These are phyloP conservation scores for Mucor sp. DNA, from an alignment of 371 early-diverging fungal genomes.

Conservation along the genomic window DNA sequence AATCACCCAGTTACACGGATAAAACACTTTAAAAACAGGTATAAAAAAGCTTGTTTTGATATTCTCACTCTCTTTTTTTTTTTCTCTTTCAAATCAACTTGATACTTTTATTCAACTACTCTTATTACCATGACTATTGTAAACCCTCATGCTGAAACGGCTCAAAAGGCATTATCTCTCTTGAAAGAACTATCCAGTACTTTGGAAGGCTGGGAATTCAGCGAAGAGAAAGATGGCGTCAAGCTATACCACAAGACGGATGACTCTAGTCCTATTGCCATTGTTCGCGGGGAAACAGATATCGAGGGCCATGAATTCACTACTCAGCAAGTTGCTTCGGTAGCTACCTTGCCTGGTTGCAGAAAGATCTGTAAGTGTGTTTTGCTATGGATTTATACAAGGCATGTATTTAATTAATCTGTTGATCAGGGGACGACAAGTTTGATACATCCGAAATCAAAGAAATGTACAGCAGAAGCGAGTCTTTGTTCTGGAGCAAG, in stretches of 20 bases:
- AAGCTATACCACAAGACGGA: conserved; percentile 31
- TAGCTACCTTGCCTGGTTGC: conserved; percentile 30
- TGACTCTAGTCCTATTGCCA: conserved; percentile 18
- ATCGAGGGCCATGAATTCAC: conserved; percentile 24
- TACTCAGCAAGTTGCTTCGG: conserved; percentile 26
- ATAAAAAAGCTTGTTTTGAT: background rate
- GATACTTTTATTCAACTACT: too few species aligned
- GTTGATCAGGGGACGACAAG: conserved; percentile 48
- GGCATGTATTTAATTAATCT: background rate
- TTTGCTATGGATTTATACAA: background rate
- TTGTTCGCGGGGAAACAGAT: conserved; percentile 32
- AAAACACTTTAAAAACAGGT: background rate
- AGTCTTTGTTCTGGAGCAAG: conserved; percentile 47
- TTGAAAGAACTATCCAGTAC: conserved; percentile 25
- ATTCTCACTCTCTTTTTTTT: background rate
- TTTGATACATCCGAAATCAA: conserved; percentile 45
- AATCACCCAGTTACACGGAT: background rate
- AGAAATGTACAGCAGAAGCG: conserved; percentile 28
- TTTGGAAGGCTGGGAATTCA: conserved; percentile 30
- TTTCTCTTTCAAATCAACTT: background rate
- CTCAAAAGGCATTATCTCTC: conserved; percentile 15
- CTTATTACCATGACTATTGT: conserved; percentile 13
- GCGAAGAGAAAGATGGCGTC: conserved; percentile 25
- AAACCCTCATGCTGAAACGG: conserved; percentile 24
- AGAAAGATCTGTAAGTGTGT: conserved; percentile 32